Conservation (phyloP, 2,329 filamentous ascomycete genomes). For the Graphilbum fragrans region DNA sequence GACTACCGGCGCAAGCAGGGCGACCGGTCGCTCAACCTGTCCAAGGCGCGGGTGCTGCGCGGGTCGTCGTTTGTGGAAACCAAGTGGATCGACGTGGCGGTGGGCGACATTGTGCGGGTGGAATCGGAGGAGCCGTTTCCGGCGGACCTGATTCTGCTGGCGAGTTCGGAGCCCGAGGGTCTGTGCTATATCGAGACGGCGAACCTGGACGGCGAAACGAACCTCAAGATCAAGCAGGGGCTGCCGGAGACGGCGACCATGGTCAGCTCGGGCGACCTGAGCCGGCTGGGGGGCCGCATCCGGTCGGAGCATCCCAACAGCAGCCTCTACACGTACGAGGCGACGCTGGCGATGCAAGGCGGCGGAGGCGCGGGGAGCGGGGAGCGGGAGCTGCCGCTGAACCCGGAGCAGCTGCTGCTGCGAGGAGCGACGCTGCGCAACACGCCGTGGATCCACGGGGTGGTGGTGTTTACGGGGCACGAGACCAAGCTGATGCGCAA, state of each 20-base stretch:
- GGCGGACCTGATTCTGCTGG: constrained; percentile 81
- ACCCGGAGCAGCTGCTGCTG: constrained; percentile 84
- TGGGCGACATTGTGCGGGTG: constrained; percentile 86
- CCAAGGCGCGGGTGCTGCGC: constrained; percentile 69
- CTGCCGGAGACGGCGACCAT: constrained; percentile 83
- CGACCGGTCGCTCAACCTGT: constrained; percentile 78
- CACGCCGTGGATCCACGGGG: constrained; percentile 91
- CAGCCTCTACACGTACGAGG: constrained; percentile 96
- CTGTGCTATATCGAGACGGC: constrained; percentile 98
- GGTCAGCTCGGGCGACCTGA: constrained; percentile 77
- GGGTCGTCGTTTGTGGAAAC: constrained; percentile 77
- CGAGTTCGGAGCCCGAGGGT: constrained; percentile 93
- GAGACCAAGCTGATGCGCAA: constrained; percentile 99
- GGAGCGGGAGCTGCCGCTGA: constrained; percentile 82
- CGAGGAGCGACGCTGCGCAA: constrained; percentile 90
- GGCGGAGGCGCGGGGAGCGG: constrained; percentile 65
- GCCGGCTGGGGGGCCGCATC: constrained; percentile 72
- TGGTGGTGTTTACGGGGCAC: constrained; percentile 94
- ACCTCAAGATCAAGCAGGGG: constrained; percentile 96
- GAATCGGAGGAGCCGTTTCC: constrained; percentile 94
- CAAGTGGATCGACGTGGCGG: constrained; percentile 86
- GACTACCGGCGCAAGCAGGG: constrained; percentile 83
- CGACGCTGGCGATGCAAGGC: constrained; percentile 79
- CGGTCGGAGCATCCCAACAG: constrained; percentile 97
- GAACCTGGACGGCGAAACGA: constrained; percentile 95